A percentile compares a stretch with the other conserved stretches of the same genome.
Evolutionary conservation across 2,329 filamentous ascomycete genomes (phyloP).

Genomic region (Penicillium palitans): DNA sequence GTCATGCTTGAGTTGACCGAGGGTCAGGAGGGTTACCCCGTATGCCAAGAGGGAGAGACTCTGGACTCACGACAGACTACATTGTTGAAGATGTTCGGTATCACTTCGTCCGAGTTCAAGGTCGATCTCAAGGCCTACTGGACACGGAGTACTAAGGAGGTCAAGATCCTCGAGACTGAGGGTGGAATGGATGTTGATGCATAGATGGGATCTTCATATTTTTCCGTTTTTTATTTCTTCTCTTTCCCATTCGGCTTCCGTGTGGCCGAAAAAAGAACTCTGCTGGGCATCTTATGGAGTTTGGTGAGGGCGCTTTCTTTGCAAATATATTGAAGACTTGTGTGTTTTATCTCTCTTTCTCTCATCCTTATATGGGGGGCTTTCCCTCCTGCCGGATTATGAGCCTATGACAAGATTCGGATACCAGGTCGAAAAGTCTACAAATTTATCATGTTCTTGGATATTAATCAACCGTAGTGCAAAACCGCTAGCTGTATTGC

Average conservation of each 20-base stretch:
- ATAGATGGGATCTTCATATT: slow-evolving; percentile 20
- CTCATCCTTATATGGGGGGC: slow-evolving; percentile 18
- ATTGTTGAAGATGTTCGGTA: slow-evolving; percentile 87
- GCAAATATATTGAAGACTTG: slow-evolving; percentile 25
- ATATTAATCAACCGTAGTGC: slow-evolving; percentile 5
- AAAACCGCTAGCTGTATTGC: slow-evolving; percentile 5
- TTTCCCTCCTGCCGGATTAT: slow-evolving; percentile 28
- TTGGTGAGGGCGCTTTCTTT: slow-evolving; percentile 36
- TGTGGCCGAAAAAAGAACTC: slow-evolving; percentile 29
- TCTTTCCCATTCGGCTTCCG: slow-evolving; percentile 20
- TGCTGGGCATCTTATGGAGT: slow-evolving; percentile 41
- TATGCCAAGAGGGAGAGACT: slow-evolving; percentile 82
- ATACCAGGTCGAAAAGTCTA: slow-evolving; percentile 31
- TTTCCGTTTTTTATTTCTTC: slow-evolving; percentile 19
- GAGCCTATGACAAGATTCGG: slow-evolving; percentile 37
- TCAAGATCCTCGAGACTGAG: slow-evolving; percentile 41
- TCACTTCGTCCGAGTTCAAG: slow-evolving; percentile 87
- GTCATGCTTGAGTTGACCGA: slow-evolving; percentile 66
- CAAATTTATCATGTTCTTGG: slow-evolving; percentile 3
- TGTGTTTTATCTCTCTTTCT: slow-evolving; percentile 20
- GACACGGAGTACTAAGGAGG: slow-evolving; percentile 41
- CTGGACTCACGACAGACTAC: slow-evolving; percentile 91
- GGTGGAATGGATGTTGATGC: slow-evolving; percentile 47
- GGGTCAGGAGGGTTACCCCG: slow-evolving; percentile 60
- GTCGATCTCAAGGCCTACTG: slow-evolving; percentile 72